Base-by-base conservation (phyloP, 1,284 basidiomycete species). In the Anthracocystis walkeri region DNA sequence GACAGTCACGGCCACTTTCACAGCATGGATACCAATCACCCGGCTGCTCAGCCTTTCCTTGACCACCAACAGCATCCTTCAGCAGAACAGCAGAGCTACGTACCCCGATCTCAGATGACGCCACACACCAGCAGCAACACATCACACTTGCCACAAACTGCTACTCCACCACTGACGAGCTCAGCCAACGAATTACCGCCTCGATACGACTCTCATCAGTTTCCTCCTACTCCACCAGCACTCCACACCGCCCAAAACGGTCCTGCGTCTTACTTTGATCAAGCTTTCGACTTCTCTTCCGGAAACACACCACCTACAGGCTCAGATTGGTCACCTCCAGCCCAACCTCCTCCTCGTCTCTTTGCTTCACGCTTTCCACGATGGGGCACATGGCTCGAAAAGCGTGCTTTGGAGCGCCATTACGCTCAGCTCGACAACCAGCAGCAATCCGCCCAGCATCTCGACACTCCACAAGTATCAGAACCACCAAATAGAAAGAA, bases 371-470 rank as follows among this genome's bases (percentile, higher is more conserved):
- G 75, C 23, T 77, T 77, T 49, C 75, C 75, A 48, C 54, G 75
- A 35, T 77, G 75, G 75, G 59, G 70, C 1, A 51, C 65, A 27
- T 77, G 75, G 75, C 65, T 77, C 21, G 75, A 77, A 35, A 77
- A 77, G 58, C 64, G 75, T 31, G 75, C 72, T 7, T 38, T 77
- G 20, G 75, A 77, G 54, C 71, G 75, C 5, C 75, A 77, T 38
- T 77, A 75, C 40, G 73, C 67, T 38, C 57, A 58, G 14, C 31
- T 75, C 7, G 75, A 77, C 21, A 49, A 5, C 10, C 40, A 42
- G n/a, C 52, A 49, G 7, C 58, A 65, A 16, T 18, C 16, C 3
- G 45, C 23, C 4, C 40, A 55, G 33, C 16, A 41, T 33, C n/a
- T 29, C 7, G 35, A 11, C 23, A 14, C 48, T 7, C 29, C 41